Conservation (phyloP, 345 rosid genomes). For the Rhodamnia argentea region DNA sequence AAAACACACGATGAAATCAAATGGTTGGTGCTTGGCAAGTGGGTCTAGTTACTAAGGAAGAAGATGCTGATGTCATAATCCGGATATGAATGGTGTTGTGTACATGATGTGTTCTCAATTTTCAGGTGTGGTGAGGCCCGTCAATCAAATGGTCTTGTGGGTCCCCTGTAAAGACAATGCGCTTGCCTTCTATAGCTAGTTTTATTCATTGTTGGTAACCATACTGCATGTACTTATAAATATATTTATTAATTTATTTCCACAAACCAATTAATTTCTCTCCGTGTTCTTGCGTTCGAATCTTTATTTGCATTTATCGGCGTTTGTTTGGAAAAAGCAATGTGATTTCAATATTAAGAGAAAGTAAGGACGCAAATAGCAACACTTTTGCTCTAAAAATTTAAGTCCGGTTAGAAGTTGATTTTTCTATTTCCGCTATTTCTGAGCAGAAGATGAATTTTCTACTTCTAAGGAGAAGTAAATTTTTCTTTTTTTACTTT, state of each 20-base stretch:
- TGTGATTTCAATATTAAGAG: neutral
- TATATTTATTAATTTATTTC: neutral
- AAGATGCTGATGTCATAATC: neutral
- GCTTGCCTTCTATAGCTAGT: neutral
- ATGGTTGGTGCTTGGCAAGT: neutral
- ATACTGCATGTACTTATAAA: neutral
- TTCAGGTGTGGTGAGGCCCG: neutral
- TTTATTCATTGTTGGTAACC: neutral
- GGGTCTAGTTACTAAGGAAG: neutral
- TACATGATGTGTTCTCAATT: neutral
- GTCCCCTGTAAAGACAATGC: neutral
- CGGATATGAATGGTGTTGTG: neutral
- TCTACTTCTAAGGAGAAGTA: too few species aligned
- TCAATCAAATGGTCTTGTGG: neutral
- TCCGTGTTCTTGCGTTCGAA: too few species aligned
- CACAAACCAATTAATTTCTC: neutral
- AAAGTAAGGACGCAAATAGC: neutral
- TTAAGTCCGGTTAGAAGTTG: too few species aligned
- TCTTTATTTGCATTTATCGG: neutral
- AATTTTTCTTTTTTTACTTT: too few species aligned
- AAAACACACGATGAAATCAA: neutral
- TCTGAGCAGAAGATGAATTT: too few species aligned
- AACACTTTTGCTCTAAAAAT: too few species aligned
- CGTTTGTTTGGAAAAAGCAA: neutral
- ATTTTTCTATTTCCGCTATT: too few species aligned